These are phyloP conservation scores for Rhodotorula mucilaginosa DNA, from an alignment of 1,284 basidiomycete genomes.

Conservation along the genomic window DNA sequence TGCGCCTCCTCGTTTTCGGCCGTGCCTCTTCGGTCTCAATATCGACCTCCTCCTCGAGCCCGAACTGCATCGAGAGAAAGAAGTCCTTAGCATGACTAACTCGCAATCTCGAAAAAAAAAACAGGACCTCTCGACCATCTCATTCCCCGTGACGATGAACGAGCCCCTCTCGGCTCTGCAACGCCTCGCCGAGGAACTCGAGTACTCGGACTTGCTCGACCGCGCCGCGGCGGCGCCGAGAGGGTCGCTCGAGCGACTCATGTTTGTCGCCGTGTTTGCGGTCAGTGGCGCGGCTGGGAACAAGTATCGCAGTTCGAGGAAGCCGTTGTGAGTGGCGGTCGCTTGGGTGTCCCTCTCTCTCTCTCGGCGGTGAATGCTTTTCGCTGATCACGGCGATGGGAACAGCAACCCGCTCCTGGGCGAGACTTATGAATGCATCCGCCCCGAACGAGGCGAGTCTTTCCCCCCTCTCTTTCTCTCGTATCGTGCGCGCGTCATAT, in stretches of 20 bases:
- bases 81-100: too few species aligned
- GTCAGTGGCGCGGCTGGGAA: slow-evolving; percentile 70
- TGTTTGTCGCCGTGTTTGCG: slow-evolving; percentile 75
- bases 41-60: neutral
- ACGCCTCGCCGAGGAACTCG: slow-evolving; percentile 69
- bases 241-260: slow-evolving; percentile 70
- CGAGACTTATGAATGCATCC: slow-evolving; percentile 79
- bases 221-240: slow-evolving; percentile 57
- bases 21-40: neutral
- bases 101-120: too few species aligned
- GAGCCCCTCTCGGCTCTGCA: slow-evolving; percentile 81
- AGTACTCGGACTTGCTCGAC: slow-evolving; percentile 69
- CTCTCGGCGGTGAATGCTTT: fast-evolving
- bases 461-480: neutral
- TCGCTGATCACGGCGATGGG: neutral
- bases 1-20: neutral
- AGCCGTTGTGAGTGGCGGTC: slow-evolving; percentile 69
- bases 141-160: slow-evolving; percentile 82
- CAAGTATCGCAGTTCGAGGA: slow-evolving; percentile 71
- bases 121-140: slow-evolving; percentile 78
- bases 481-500: slow-evolving; percentile 39
- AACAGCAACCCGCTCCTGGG: slow-evolving; percentile 78
- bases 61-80: too few species aligned
- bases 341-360: neutral
- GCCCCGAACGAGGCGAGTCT: slow-evolving; percentile 51